Base-by-base conservation (phyloP, 768 basidiomycete species). In the Termitomyces titanicus region DNA sequence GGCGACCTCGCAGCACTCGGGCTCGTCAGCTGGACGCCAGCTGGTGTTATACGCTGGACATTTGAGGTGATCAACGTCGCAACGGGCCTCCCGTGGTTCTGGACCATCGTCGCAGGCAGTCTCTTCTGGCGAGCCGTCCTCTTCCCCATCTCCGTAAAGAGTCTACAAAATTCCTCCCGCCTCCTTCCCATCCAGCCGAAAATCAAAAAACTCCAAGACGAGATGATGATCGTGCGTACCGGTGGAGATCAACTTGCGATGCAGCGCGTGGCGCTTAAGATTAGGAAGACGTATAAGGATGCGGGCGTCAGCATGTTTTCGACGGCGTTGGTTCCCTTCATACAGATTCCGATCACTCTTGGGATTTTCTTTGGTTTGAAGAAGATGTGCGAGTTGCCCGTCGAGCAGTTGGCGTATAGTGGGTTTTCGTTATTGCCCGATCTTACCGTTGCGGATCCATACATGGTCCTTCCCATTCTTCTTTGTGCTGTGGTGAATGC, bases 331-430 rank as follows among this genome's bases (percentile, higher is more conserved):
- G 73, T 72, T 18, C 69, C 72, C 0, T 56, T 94, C 52, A 62
- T 87, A 0, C 94, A 96, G 69, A 66, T 93, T 20, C 84, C 91
- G 1, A 75, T 93, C 40, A 86, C 88, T 44, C 71, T 97, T 31
- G 85, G 86, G 13, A 72, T 92, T 73, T 98, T 98, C 79, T 86
- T 93, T 61, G 92, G 82, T 17, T 67, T 96, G 53, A 84, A 83
- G 70, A 74, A 73, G 45, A 79, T 98, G 75, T 85, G 86, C 61
- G 74, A 77, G 47, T 68, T 86, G 43, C 91, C 92, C 0, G 69
- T 97, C 18, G 77, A 78, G 51, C 92, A 93, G 72, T 68, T 98
- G 63, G 78, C 80, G 60, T 74, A 84, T 57, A 93, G 91, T 55
- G 94, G 95, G 0, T 68, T 93, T 29, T 75, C 70, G 43, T 84